phyloP scores from a whole-genome alignment of 2,329 filamentous ascomycete genomes.

The Juglanconis oblonga region DNA sequence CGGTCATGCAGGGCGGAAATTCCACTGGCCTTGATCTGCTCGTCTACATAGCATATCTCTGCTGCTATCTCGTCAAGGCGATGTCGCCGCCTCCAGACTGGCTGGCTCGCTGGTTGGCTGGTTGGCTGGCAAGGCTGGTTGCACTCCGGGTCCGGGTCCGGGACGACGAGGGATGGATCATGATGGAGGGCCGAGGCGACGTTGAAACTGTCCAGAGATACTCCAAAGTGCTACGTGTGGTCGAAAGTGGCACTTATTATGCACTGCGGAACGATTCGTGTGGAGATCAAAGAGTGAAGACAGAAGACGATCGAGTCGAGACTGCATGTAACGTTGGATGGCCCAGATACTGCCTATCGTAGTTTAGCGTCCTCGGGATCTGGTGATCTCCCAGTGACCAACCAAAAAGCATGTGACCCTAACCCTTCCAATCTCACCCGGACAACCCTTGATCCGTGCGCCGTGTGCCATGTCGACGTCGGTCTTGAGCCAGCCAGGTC shows the following conservation, averaged over 20 bases:
- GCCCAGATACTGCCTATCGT: neutral
- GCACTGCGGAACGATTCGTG: too few species aligned
- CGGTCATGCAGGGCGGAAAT: too few species aligned
- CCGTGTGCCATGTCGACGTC: neutral
- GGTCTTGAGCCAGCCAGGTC: neutral
- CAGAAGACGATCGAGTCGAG: neutral
- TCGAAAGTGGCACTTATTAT: neutral
- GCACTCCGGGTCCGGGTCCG: too few species aligned
- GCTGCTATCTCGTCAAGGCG: neutral
- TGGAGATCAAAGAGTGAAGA: too few species aligned
- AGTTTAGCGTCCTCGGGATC: neutral
- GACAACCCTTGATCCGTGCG: neutral
- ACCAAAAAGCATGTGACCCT: neutral
- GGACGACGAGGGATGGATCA: neutral
- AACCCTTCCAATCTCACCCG: neutral
- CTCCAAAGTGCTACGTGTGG: neutral
- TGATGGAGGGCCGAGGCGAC: conserved; percentile 14
- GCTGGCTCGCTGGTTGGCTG: neutral
- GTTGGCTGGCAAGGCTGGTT: too few species aligned
- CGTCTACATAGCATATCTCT: neutral
- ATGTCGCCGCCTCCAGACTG: neutral
- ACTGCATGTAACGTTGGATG: neutral
- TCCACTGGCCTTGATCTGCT: too few species aligned
- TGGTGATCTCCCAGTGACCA: neutral
- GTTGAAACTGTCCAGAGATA: conserved; percentile 15